Base-by-base conservation (phyloP, 2,329 filamentous ascomycete genomes). In the Paraconiothyrium sp. region DNA sequence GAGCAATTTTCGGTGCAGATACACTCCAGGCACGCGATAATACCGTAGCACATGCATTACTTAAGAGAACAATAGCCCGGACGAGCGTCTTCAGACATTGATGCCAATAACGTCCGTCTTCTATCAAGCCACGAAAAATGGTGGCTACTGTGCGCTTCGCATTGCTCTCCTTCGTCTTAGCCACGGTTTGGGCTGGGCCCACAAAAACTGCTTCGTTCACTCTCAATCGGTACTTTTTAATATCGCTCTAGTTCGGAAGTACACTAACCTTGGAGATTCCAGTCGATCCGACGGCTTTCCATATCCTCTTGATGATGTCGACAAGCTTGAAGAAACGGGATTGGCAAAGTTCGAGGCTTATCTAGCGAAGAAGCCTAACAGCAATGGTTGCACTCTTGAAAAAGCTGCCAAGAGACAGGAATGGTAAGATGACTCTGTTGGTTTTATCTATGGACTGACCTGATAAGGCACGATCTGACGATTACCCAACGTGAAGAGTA, bases 241-340 rank as follows among this genome's bases (percentile, higher is more conserved):
- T 13, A n/a, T n/a, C 3, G 41, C 11, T 41, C 16, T 3, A 20
- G 3, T 32, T 8, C 7, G 3, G 4, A 20, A 20, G 8, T 4
- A n/a, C 32, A 39, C 34, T 57, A 16, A 49, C 32, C 14, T 30
- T n/a, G n/a, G 13, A 13, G 20, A 47, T 6, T 11, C 22, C 39
- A 62, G 60, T 46, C 60, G 56, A 34, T 51, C 43, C 27, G 67
- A 71, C 50, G 67, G 67, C 8, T 71, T 68, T 47, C 69, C 69
- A 8, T 72, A 72, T 32, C 67, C 69, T 0, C 65, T 72, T 14
- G 69, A 72, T 35, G 65, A 69, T 22, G 63, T 66, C 2, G 69
- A 72, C 48, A 64, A 66, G 37, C 64, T 72, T 8, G 65, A 70
- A 60, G 65, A 70, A 47, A 56, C 55, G 5, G 49, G 56, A 0